Evolutionary conservation across 768 basidiomycete genomes (phyloP).

Genomic region (Gyrodon lividus): DNA sequence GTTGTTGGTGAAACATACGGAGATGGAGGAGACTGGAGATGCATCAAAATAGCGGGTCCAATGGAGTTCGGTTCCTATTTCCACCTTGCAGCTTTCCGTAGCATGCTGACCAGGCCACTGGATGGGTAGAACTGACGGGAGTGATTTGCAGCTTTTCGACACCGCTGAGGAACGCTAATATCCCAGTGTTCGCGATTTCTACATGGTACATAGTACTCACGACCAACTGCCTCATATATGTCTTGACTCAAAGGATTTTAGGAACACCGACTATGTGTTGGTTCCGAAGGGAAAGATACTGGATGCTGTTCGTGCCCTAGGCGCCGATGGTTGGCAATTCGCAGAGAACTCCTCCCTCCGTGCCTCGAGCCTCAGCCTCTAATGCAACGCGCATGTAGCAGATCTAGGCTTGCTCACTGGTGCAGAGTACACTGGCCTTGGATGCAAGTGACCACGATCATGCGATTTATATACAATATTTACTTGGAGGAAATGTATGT

Average conservation of each 20-base stretch:
- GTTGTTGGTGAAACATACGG: conserved; percentile 47
- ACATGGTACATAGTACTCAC: conserved; percentile 51
- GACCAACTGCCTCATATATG: not conserved
- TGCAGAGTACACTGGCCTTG: not conserved
- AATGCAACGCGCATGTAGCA: not conserved
- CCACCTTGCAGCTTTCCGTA: not conserved
- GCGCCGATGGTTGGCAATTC: conserved; percentile 50
- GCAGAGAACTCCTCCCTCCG: conserved; percentile 5
- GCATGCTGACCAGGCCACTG: conserved; percentile 2
- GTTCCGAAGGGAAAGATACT: conserved; percentile 45
- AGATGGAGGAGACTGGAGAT: conserved; percentile 49
- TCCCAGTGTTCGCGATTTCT: conserved; percentile 60
- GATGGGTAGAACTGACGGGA: conserved; percentile 49
- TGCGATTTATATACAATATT: not conserved
- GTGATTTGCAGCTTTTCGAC: conserved; percentile 53
- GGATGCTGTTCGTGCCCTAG: conserved; percentile 43
- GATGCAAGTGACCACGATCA: not conserved
- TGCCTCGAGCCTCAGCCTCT: conserved; percentile 6
- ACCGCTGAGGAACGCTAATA: conserved; percentile 49
- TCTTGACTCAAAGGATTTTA: conserved; percentile 19
- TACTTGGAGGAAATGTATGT: not conserved
- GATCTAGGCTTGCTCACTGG: not conserved
- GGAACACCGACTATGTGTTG: conserved; percentile 68
- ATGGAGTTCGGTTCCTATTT: conserved; percentile 56
- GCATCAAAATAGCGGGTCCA: conserved; percentile 62